phyloP scores from a whole-genome alignment of 2,329 filamentous ascomycete species.

The Microdochium paspali region DNA sequence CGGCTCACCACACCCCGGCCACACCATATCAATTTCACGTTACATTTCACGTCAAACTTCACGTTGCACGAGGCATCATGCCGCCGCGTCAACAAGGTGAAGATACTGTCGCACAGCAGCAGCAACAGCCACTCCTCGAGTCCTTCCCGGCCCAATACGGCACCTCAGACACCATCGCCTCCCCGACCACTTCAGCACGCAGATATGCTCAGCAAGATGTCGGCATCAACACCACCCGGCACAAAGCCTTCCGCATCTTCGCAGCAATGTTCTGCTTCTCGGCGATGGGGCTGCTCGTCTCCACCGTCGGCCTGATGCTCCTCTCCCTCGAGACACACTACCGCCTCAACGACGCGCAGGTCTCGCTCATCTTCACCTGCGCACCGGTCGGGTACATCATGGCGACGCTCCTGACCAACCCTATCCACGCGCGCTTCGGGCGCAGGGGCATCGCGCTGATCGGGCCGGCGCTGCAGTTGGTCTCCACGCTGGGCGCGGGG shows the following conservation, averaged over 20 bases:
- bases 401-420: slow-evolving; percentile 55
- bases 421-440: slow-evolving; percentile 54
- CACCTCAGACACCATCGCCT: not conserved
- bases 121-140: too few relatives aligned
- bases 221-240: not conserved
- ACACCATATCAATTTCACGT: not conserved
- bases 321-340: slow-evolving; percentile 52
- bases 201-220: not conserved
- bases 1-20: not conserved
- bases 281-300: not conserved
- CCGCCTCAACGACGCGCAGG: slow-evolving; percentile 47
- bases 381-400: slow-evolving; percentile 56
- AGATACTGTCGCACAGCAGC: too few relatives aligned
- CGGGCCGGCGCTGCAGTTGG: slow-evolving; percentile 50
- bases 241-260: not conserved
- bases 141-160: not conserved
- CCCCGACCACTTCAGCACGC: not conserved
- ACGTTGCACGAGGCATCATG: not conserved
- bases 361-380: slow-evolving; percentile 58
- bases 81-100: not conserved
- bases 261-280: not conserved
- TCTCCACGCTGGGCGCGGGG: slow-evolving; percentile 41
- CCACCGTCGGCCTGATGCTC: slow-evolving; percentile 3
- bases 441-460: slow-evolving; percentile 64
- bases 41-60: not conserved